Conservation (phyloP, 2,329 filamentous ascomycete genomes). For the Periconia sp. region DNA sequence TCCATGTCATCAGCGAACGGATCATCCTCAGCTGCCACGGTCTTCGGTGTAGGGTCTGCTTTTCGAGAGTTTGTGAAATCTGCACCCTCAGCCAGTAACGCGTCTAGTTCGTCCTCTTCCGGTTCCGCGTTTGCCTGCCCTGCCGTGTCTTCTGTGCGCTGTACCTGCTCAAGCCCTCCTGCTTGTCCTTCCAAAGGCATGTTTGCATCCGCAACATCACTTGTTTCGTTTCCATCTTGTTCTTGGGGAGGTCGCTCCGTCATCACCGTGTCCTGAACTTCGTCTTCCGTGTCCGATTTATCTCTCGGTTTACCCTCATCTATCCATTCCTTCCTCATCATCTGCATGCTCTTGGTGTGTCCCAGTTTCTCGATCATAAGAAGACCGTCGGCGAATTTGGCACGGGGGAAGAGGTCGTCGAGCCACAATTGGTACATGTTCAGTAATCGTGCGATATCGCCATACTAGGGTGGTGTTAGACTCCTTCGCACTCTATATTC, state of each 20-base stretch:
- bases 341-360: constrained; percentile 76
- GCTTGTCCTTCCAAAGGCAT: constrained; percentile 1
- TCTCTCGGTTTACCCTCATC: constrained; percentile 66
- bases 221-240: constrained; percentile 13
- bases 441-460: constrained; percentile 77
- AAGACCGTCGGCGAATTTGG: constrained; percentile 87
- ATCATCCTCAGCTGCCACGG: constrained; percentile 25
- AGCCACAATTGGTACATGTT: constrained; percentile 96
- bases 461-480: constrained; percentile 61
- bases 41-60: constrained; percentile 11
- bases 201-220: constrained; percentile 8
- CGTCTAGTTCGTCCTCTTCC: constrained; percentile 57
- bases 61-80: constrained; percentile 3
- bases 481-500: background rate
- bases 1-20: constrained; percentile 45
- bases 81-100: constrained; percentile 54
- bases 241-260: background rate
- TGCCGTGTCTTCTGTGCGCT: constrained; percentile 10
- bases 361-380: constrained; percentile 91
- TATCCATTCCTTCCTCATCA: constrained; percentile 80
- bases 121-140: constrained; percentile 38
- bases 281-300: constrained; percentile 24
- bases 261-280: constrained; percentile 12
- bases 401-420: constrained; percentile 92
- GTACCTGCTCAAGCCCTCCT: constrained; percentile 12